Conservation (phyloP, 805 yeast genomes). For the Ogataea parapolymorpha region DNA sequence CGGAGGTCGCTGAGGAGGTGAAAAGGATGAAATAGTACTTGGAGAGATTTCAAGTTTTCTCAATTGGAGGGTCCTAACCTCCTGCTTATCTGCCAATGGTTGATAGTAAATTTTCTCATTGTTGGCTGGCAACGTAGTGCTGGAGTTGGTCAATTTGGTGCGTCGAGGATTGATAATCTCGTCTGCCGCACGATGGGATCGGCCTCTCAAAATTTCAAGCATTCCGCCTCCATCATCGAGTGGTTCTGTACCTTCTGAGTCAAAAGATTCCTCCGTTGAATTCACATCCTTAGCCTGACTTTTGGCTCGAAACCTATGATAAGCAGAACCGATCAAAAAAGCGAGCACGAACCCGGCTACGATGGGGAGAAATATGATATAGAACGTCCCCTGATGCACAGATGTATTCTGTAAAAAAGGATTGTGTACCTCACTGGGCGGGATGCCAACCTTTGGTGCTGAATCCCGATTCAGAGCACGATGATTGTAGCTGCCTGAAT, state of each 20-base stretch:
- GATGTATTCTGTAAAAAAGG: conserved; percentile 24
- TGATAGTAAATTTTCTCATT: background rate
- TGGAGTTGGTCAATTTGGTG: too few species aligned
- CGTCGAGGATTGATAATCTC: too few species aligned
- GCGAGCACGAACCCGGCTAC: conserved; percentile 22
- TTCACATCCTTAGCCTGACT: conserved; percentile 21
- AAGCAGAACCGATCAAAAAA: conserved; percentile 21
- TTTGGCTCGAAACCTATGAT: conserved; percentile 23
- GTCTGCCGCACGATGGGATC: too few species aligned
- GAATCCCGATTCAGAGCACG: background rate
- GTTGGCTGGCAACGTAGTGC: background rate
- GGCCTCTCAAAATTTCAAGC: too few species aligned
- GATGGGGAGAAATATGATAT: conserved; percentile 27
- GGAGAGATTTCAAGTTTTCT: background rate
- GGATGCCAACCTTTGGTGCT: conserved; percentile 12
- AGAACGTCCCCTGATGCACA: conserved; percentile 27
- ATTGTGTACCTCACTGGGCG: conserved; percentile 18
- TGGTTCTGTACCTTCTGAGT: conserved; percentile 9
- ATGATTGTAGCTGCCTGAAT: background rate
- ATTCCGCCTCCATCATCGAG: conserved; percentile 1
- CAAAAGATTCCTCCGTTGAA: conserved; percentile 15
- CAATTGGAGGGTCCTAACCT: conserved; percentile 2
- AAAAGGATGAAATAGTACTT: background rate
- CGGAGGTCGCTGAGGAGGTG: background rate
- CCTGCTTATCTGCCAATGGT: background rate